Percentiles rank a stretch among this genome's conserved stretches.
phyloP scores from a whole-genome alignment of 495 filamentous ascomycete species.

The Ascobolus immersus region DNA sequence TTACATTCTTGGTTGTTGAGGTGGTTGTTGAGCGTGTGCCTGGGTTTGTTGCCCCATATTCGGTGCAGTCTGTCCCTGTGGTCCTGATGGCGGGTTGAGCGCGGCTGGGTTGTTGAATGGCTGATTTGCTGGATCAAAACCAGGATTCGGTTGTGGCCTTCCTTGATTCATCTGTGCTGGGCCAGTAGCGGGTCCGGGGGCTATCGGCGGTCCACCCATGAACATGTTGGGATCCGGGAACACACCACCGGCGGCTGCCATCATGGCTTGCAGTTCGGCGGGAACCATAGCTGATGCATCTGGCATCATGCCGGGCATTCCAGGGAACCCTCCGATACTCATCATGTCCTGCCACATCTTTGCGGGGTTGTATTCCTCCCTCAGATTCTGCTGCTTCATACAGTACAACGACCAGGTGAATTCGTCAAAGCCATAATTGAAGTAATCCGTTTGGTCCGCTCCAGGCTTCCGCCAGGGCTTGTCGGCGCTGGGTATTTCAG shows the following conservation, averaged over 20 bases:
- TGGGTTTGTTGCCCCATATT: no score
- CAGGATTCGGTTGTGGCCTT: no score
- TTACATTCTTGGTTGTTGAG: no score
- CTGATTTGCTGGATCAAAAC: no score
- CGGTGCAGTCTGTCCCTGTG: no score
- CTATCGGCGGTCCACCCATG: no score
- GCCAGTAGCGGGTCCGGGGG: no score
- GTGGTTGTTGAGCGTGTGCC: no score
- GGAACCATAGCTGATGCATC: not conserved
- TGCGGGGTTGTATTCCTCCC: constrained; percentile 47
- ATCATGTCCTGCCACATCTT: constrained; percentile 76
- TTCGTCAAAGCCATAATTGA: constrained; percentile 99
- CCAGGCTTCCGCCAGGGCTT: constrained; percentile 93
- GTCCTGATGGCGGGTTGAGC: no score
- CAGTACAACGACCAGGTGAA: constrained; percentile 96
- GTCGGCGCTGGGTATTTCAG: constrained; percentile 21
- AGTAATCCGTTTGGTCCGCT: constrained; percentile 88
- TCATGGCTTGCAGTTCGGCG: not conserved
- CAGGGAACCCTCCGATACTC: constrained; percentile 30
- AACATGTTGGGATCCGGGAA: no score
- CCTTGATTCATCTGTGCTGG: no score
- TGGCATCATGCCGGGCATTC: constrained; percentile 36
- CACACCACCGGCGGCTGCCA: not conserved
- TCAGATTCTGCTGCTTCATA: constrained; percentile 54
- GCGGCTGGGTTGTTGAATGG: no score